Evolutionary conservation across 108 stramenopile genomes (phyloP), one percentile per base, ranked within the genome.

Genomic region (Cyclotella choctawhatcheeana): DNA sequence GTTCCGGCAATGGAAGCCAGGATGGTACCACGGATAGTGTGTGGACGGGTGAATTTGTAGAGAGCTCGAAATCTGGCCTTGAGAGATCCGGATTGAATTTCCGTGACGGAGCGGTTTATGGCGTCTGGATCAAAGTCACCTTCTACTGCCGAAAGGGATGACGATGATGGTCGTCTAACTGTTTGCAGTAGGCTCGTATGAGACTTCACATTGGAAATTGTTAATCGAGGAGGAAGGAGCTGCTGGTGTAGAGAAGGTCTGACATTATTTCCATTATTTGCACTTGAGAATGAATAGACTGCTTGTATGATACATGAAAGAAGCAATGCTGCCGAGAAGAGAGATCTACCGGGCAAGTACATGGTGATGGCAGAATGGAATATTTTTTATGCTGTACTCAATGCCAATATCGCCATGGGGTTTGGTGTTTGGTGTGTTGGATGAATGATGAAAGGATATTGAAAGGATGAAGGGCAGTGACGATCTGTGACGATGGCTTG

Each of bases 31-130:
- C 96, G 91, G 61, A 98, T 98, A 29, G 97, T 98, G 79, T 98
- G 97, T 5, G 97, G 97, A 35, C 97, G 85, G 8, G 94, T 94
- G 86, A 98, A 98, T 80, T 94, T 97, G 89, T 98, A 97, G 37
- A 98, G 71, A 14, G 96, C 96, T 14, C 86, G 81, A 18, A 91
- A 52, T 66, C 67, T 84, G n/a, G 91, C 87, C 43, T 88, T 89
- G 37, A 90, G 25, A 3, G 90, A 92, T 25, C 88, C 91, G 1
- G 84, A 81, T 73, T 86, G 71, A 22, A 82, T 72, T 44, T 75
- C 87, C 62, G 75, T 60, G 21, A 81, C 68, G 26, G 82, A 85
- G 25, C 72, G 65, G 22, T 82, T 72, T 48, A 91, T 74, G 32
- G 86, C 90, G 51, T 90, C 88, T 22, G 93, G 89, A 64, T 94